Percentiles rank a stretch among this genome's conserved stretches.
Evolutionary conservation across 768 basidiomycete species (phyloP).

Genomic region (Kwoniella mangroviensis): DNA sequence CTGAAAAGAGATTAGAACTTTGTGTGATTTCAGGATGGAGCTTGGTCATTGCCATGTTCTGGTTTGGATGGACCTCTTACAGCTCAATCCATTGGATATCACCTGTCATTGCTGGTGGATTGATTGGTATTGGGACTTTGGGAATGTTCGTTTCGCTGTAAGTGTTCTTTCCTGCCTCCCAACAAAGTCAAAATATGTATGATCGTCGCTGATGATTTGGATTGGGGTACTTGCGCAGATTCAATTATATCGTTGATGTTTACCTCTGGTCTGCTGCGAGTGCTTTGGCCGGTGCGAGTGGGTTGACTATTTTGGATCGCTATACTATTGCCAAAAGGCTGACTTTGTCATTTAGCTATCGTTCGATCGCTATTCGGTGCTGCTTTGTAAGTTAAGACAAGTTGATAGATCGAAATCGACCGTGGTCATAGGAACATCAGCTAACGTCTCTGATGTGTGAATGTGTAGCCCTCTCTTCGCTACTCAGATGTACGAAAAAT

Average conservation of each 20-base stretch:
- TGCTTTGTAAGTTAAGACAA: conserved; percentile 33
- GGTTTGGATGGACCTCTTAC: conserved; percentile 60
- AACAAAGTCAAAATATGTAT: too few relatives aligned
- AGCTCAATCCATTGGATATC: conserved; percentile 56
- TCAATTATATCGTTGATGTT: conserved; percentile 59
- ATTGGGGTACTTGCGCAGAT: conserved; percentile 9
- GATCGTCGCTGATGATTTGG: too few relatives aligned
- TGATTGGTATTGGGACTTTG: conserved; percentile 52
- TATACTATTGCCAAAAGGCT: neutral
- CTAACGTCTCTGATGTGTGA: neutral
- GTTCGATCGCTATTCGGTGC: conserved; percentile 54
- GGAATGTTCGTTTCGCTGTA: conserved; percentile 55
- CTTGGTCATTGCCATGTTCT: conserved; percentile 58
- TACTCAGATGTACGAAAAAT: conserved; percentile 57
- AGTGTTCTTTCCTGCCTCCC: conserved; percentile 17
- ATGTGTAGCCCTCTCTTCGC: conserved; percentile 54
- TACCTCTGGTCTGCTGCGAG: conserved; percentile 59
- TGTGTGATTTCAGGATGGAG: conserved; percentile 55
- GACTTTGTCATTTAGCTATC: conserved; percentile 34
- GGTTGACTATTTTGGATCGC: conserved; percentile 1
- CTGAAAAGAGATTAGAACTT: conserved; percentile 57
- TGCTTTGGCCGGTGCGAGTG: conserved; percentile 58
- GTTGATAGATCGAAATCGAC: too few relatives aligned
- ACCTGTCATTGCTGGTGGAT: conserved; percentile 48
- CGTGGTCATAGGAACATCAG: neutral